Base-by-base conservation (phyloP, 2,329 filamentous ascomycete species). In the Fusarium cyanostomum region DNA sequence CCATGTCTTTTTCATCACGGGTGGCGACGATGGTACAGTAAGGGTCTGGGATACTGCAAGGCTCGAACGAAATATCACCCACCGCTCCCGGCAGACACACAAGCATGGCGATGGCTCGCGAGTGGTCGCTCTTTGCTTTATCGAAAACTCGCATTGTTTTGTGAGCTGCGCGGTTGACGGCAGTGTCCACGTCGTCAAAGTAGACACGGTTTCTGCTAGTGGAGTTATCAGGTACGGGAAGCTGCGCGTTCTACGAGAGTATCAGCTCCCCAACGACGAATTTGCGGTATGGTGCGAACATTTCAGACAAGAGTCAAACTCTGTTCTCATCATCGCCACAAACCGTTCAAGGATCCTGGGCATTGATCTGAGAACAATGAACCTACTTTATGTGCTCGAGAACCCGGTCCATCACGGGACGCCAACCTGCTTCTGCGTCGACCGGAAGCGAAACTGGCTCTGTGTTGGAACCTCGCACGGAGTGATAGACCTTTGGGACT, bases 91-190 rank as follows among this genome's bases (percentile, higher is more conserved):
- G 18, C 92, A 96, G 72, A 96, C 92, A 0, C 90, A 97, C 77
- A 89, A 84, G 55, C 92, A 97, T 69, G 85, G 84, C 0, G 78
- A 85, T 1, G 90, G 89, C 2, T 85, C 89, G 0, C 90, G 87
- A 57, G 90, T 98, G 3, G 88, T 92, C 27, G 89, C 92, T 12
- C 77, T 99, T 18, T 94, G 92, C 68, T 98, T 99, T 73, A 87
- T 99, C 34, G 94, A 98, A 72, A 91, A 93, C 66, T 97, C 94
- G 0, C 93, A 98, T 74, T 94, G 92, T 18, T 98, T 99, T 73
- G 84, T 97, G 60, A 96, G 92, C 72, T 95, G 92, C 49, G 94
- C 92, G 6, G 92, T 86, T 42, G 94, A 99, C 74, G 95, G 95
- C 18, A 94, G 89, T 68, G 89, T 99, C 9, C 90, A 96, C 72